Evolutionary conservation across 192 early-diverging fungal species (phyloP), one percentile per base, ranked within the genome.

Genomic region (Pilobolus umbonatus): DNA sequence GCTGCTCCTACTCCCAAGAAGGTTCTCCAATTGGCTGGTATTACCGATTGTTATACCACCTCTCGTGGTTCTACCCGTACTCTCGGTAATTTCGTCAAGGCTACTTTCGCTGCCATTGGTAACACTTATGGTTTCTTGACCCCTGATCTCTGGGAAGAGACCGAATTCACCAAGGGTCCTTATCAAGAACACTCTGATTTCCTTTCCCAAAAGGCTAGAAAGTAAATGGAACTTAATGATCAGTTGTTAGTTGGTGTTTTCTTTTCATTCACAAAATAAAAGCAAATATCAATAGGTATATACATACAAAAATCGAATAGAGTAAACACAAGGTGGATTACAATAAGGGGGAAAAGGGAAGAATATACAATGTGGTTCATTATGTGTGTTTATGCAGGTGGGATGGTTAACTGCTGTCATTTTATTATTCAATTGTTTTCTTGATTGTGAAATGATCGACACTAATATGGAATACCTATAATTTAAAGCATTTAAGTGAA

Each of bases 71-170:
- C 92, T 64, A 98, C 96, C 85, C 89, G 88, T 75, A 98, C 96
- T 72, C 88, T 94, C 51, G 96, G 96, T 71, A 98, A 98, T 91
- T 96, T 96, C 70, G 91, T 98, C 79, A 98, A 98, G 91, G 96
- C 96, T 61, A 88, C 90, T 62, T 98, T 98, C 79, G 87, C 76
- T 72, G 95, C 93, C 72, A 95, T 98, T 75, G 81, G 85, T 71
- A 88, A 92, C 82, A 98, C 93, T 69, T 98, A 98, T 83, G 87
- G 85, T 71, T 98, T 88, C 92, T 81, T 98, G 71, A 93, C 93
- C 57, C 95, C 95, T 55, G 94, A 96, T 72, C 84, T 96, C 61
- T 98, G 96, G 96, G 78, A 79, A 60, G 89, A 94, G 82, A 90
- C 85, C 46, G 81, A 74, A 61, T 98, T 88, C 91, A 80, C 30